These are phyloP conservation scores for Allium fistulosum DNA, from an alignment of 106 monocot species.

Conservation along the genomic window DNA sequence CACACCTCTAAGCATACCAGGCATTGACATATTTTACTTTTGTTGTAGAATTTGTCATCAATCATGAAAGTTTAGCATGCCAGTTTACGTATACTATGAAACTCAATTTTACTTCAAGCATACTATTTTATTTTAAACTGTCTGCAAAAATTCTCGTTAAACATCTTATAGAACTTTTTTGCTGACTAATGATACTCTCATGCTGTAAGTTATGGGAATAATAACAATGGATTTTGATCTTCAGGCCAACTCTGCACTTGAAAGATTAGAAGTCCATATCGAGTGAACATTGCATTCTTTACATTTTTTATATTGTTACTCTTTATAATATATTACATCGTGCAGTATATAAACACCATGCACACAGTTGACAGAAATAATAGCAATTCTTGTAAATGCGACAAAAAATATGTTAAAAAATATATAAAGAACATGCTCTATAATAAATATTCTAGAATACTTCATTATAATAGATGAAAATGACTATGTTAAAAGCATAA, in stretches of 20 bases:
- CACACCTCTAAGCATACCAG: neutral
- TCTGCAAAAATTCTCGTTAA: too few species aligned
- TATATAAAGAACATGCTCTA: neutral
- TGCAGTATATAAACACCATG: neutral
- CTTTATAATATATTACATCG: neutral
- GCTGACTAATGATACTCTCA: neutral
- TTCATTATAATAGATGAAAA: neutral
- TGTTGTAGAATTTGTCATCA: neutral
- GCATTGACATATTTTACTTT: neutral
- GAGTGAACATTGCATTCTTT: neutral
- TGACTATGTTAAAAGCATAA: neutral
- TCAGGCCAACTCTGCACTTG: conserved; percentile 3
- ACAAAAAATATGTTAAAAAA: neutral
- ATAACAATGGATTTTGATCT: neutral
- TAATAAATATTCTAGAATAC: neutral
- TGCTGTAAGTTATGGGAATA: neutral
- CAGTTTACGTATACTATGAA: neutral
- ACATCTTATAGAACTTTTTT: too few species aligned
- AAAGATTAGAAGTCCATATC: conserved; percentile 7
- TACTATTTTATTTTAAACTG: neutral
- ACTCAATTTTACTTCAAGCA: neutral
- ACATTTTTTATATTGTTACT: neutral
- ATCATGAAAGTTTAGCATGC: neutral
- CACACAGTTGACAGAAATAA: neutral
- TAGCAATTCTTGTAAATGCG: neutral